phyloP scores from a whole-genome alignment of 2,329 filamentous ascomycete species.

The Reticulascus tulasneorum region DNA sequence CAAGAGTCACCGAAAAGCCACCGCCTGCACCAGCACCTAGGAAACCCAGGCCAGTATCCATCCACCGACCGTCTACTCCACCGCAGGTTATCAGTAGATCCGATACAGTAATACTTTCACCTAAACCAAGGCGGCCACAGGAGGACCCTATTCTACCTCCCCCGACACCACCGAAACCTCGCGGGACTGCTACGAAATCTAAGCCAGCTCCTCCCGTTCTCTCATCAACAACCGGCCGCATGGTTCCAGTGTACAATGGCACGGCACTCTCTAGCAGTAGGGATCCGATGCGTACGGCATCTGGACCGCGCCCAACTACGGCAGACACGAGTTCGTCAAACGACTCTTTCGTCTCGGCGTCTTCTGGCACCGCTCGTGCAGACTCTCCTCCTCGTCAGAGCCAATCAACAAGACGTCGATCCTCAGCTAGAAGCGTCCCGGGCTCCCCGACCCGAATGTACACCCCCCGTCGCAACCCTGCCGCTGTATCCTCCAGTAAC shows the following conservation, averaged over 20 bases:
- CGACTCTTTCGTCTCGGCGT: constrained; percentile 24
- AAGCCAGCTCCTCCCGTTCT: no score
- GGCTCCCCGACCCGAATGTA: constrained; percentile 33
- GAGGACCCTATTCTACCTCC: constrained; percentile 20
- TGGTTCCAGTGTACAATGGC: no score
- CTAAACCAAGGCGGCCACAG: constrained; percentile 26
- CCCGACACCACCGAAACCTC: constrained; percentile 33
- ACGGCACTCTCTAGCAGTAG: not conserved
- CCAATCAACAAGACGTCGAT: constrained; percentile 4
- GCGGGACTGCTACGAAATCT: constrained; percentile 14
- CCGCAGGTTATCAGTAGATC: constrained; percentile 13
- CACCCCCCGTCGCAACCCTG: constrained; percentile 22
- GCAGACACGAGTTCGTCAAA: constrained; percentile 16
- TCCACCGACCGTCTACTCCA: constrained; percentile 12
- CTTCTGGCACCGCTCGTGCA: constrained; percentile 18
- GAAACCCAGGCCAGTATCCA: constrained; percentile 5
- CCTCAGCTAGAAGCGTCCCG: constrained; percentile 21
- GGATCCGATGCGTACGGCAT: not conserved
- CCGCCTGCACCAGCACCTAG: constrained; percentile 6
- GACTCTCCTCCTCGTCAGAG: constrained; percentile 1
- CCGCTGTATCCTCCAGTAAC: constrained; percentile 26
- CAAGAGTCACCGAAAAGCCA: no score
- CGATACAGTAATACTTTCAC: constrained; percentile 22
- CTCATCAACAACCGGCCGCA: no score
- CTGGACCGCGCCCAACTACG: constrained; percentile 15